phyloP scores from a whole-genome alignment of 495 filamentous ascomycete genomes.

The Penicillium crystallinum region DNA sequence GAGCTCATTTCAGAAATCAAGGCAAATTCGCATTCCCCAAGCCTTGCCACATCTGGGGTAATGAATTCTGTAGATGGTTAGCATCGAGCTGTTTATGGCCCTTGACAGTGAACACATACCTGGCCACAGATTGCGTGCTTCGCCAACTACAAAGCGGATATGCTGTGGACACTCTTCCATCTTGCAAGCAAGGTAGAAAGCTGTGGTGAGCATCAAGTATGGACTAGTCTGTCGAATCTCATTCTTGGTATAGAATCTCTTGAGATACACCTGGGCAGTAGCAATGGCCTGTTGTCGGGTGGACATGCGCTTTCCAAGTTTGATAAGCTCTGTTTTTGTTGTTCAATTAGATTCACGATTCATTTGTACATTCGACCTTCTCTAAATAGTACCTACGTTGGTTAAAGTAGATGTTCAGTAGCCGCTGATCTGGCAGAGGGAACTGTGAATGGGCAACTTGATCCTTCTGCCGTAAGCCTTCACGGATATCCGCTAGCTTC shows the following conservation, averaged over 20 bases:
- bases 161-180: conserved; percentile 98
- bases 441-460: conserved; percentile 65
- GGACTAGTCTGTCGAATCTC: conserved; percentile 92
- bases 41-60: conserved; percentile 71
- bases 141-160: conserved; percentile 78
- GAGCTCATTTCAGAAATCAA: conserved; percentile 94
- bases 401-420: conserved; percentile 89
- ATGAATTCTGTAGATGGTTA: conserved; percentile 59
- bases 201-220: conserved; percentile 83
- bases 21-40: conserved; percentile 95
- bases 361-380: neutral
- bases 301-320: conserved; percentile 70
- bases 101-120: conserved; percentile 41
- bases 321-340: conserved; percentile 59
- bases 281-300: conserved; percentile 89
- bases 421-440: conserved; percentile 72
- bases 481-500: conserved; percentile 66
- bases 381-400: conserved; percentile 54
- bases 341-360: conserved; percentile 4
- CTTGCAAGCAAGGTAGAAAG: conserved; percentile 93
- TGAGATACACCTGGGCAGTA: conserved; percentile 90
- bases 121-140: conserved; percentile 84
- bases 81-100: neutral
- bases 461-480: conserved; percentile 68
- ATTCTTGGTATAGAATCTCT: conserved; percentile 87